phyloP scores from a whole-genome alignment of 805 yeast genomes.

The Isabelozyma heimii region DNA sequence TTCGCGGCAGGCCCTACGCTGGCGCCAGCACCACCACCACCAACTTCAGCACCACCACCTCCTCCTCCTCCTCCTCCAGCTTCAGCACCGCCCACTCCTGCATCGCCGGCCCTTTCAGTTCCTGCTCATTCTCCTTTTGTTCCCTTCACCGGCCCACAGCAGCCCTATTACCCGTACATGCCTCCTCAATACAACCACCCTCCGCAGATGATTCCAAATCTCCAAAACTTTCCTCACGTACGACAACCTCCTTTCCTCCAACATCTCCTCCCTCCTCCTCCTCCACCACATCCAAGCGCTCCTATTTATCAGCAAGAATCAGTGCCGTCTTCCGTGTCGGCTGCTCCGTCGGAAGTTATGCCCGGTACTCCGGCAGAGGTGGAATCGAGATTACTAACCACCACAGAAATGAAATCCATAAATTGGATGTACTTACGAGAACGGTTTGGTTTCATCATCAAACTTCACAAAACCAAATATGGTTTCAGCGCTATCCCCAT shows the following conservation, averaged over 20 bases:
- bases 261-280: background rate
- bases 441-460: constrained; percentile 1
- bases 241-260: background rate
- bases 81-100: background rate
- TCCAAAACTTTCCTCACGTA: background rate
- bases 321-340: background rate
- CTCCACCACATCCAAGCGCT: background rate
- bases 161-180: background rate
- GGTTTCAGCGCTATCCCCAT: background rate
- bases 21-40: no score
- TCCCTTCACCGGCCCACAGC: background rate
- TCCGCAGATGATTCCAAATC: background rate
- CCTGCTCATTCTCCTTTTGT: background rate
- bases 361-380: background rate
- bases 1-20: no score
- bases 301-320: background rate
- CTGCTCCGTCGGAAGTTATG: background rate
- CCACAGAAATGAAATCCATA: background rate
- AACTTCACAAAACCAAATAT: background rate
- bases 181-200: background rate
- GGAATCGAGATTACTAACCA: background rate
- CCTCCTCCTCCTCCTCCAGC: no score
- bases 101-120: background rate
- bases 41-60: no score
- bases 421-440: constrained; percentile 3